phyloP scores from a whole-genome alignment of 768 basidiomycete genomes.

The Lepiota brunneoincarnata region DNA sequence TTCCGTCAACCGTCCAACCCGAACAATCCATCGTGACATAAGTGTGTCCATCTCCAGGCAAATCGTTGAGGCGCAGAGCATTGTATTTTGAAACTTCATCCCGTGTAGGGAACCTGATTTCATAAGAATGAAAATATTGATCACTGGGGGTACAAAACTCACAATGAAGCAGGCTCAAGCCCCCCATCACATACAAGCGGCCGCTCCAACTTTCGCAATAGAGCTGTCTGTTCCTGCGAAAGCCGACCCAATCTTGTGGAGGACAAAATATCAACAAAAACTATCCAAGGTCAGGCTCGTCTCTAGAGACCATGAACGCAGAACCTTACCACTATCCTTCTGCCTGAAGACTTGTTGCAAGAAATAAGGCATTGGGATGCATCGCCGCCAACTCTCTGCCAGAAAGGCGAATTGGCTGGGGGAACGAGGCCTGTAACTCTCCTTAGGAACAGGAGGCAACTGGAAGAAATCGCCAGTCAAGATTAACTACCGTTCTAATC shows the following conservation, averaged over 20 bases:
- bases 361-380: constrained; percentile 23
- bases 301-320: not conserved
- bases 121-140: not conserved
- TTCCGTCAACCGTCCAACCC: constrained; percentile 36
- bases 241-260: constrained; percentile 80
- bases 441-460: constrained; percentile 63
- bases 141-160: constrained; percentile 16
- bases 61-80: constrained; percentile 46
- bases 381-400: not conserved
- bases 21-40: constrained; percentile 43
- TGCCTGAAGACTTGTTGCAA: constrained; percentile 74
- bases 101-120: constrained; percentile 67
- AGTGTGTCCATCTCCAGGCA: constrained; percentile 33
- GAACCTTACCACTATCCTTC: constrained; percentile 47
- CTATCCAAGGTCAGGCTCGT: constrained; percentile 28
- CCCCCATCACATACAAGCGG: constrained; percentile 53
- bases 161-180: constrained; percentile 83
- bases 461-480: constrained; percentile 81
- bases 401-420: not conserved
- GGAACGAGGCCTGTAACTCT: not conserved
- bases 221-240: constrained; percentile 46
- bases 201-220: constrained; percentile 55
- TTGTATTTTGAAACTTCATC: constrained; percentile 80
- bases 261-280: constrained; percentile 82
- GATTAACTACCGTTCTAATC: constrained; percentile 44